Percentiles rank a stretch among this genome's conserved stretches.
Evolutionary conservation across 768 basidiomycete genomes (phyloP).

Genomic region (Rhizopogon vinicolor): DNA sequence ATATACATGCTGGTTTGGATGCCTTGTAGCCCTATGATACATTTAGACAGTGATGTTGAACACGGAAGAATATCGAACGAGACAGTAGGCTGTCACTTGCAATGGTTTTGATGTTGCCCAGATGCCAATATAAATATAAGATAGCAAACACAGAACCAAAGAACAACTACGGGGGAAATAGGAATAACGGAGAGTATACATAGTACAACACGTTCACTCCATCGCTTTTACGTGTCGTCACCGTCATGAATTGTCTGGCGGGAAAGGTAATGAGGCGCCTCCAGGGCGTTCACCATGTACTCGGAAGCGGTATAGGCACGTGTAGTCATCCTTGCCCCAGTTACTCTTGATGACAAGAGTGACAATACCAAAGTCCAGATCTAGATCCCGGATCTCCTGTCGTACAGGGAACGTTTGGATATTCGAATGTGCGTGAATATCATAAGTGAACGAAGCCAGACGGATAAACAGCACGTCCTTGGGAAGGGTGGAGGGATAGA

Average conservation of each 20-base stretch:
- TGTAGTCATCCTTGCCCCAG: conserved; percentile 80
- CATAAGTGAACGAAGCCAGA: conserved; percentile 65
- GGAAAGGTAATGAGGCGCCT: conserved; percentile 33
- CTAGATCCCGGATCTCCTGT: conserved; percentile 60
- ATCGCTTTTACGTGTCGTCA: neutral
- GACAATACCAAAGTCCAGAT: conserved; percentile 81
- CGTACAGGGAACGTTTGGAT: conserved; percentile 78
- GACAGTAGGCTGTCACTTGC: neutral
- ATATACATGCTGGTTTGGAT: too few relatives aligned
- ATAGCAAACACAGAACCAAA: conserved; percentile 15
- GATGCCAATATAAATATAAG: neutral
- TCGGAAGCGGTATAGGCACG: conserved; percentile 85
- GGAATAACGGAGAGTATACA: conserved; percentile 2
- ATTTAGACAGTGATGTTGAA: too few relatives aligned
- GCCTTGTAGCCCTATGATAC: too few relatives aligned
- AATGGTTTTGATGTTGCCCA: neutral
- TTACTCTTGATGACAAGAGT: conserved; percentile 77
- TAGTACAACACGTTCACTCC: conserved; percentile 4
- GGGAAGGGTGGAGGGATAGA: conserved; percentile 45
- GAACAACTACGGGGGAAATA: conserved; percentile 10
- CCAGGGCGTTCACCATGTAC: conserved; percentile 64
- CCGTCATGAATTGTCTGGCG: conserved; percentile 18
- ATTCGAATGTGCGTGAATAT: conserved; percentile 44
- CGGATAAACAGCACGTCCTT: conserved; percentile 48
- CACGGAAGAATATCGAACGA: too few relatives aligned